Evolutionary conservation across 768 basidiomycete genomes (phyloP).

Genomic region (Suillus occidentalis): DNA sequence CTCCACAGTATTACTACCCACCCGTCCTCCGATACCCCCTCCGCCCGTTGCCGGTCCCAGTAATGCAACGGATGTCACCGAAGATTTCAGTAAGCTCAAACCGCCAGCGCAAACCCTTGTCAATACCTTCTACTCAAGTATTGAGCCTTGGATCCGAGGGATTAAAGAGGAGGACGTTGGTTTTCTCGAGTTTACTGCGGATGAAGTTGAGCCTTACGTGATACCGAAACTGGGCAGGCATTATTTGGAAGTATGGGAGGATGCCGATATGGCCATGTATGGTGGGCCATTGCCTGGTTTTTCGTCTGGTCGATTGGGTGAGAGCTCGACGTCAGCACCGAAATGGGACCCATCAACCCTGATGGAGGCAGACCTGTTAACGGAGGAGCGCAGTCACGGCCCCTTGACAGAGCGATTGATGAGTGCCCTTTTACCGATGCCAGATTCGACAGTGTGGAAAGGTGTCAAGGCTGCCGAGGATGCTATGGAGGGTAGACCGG

Average conservation of each 20-base stretch:
- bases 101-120: conserved; percentile 67
- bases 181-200: conserved; percentile 86
- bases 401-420: conserved; percentile 84
- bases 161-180: conserved; percentile 96
- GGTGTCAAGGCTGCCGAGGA: conserved; percentile 84
- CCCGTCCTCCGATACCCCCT: conserved; percentile 61
- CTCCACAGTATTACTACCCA: conserved; percentile 48
- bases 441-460: conserved; percentile 64
- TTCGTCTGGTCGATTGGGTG: conserved; percentile 36
- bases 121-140: conserved; percentile 80
- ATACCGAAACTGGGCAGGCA: conserved; percentile 85
- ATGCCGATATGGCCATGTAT: conserved; percentile 70
- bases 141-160: conserved; percentile 87
- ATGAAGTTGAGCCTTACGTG: conserved; percentile 84
- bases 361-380: conserved; percentile 63
- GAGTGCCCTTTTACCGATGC: conserved; percentile 69
- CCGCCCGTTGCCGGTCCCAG: conserved; percentile 79
- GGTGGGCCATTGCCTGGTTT: conserved; percentile 43
- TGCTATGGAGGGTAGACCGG: conserved; percentile 81
- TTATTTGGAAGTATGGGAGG: conserved; percentile 92
- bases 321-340: conserved; percentile 42
- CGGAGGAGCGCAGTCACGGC: conserved; percentile 82
- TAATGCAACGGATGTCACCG: conserved; percentile 76
- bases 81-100: conserved; percentile 88
- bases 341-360: conserved; percentile 87